Evolutionary conservation across 2,329 filamentous ascomycete species (phyloP).

Genomic region (Metarhizium rileyi): DNA sequence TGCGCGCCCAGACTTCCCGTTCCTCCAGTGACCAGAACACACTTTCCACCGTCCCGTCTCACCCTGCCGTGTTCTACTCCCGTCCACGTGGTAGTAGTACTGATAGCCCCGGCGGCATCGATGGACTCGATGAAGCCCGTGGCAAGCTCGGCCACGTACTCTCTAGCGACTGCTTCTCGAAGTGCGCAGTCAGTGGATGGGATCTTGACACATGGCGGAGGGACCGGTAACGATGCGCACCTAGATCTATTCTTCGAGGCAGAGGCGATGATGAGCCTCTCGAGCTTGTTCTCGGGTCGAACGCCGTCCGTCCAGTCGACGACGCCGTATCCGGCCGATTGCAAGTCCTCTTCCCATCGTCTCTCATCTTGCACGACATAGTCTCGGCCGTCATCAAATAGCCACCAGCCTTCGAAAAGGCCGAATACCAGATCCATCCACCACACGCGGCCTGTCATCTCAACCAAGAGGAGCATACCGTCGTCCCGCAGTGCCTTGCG

Average conservation of each 20-base stretch:
- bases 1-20: slow-evolving; percentile 30
- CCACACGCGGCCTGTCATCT: slow-evolving; percentile 9
- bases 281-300: slow-evolving; percentile 6
- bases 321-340: slow-evolving; percentile 9
- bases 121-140: background rate
- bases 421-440: slow-evolving; percentile 25
- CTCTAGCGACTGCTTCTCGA: background rate
- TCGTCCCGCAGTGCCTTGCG: background rate
- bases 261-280: slow-evolving; percentile 7
- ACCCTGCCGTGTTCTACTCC: background rate
- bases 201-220: background rate
- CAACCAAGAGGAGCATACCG: slow-evolving; percentile 6
- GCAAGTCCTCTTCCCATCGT: slow-evolving; percentile 8
- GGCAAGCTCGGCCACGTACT: slow-evolving; percentile 1
- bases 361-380: slow-evolving; percentile 8
- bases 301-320: slow-evolving; percentile 13
- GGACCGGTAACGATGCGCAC: background rate
- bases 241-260: background rate
- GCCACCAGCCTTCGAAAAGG: slow-evolving; percentile 27
- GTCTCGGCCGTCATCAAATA: slow-evolving; percentile 12
- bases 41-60: background rate
- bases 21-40: slow-evolving; percentile 28
- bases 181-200: background rate
- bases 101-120: background rate
- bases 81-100: background rate